Evolutionary conservation across 345 rosid species (phyloP), one percentile per base, ranked within the genome.

Genomic region (Geranium brycei): DNA sequence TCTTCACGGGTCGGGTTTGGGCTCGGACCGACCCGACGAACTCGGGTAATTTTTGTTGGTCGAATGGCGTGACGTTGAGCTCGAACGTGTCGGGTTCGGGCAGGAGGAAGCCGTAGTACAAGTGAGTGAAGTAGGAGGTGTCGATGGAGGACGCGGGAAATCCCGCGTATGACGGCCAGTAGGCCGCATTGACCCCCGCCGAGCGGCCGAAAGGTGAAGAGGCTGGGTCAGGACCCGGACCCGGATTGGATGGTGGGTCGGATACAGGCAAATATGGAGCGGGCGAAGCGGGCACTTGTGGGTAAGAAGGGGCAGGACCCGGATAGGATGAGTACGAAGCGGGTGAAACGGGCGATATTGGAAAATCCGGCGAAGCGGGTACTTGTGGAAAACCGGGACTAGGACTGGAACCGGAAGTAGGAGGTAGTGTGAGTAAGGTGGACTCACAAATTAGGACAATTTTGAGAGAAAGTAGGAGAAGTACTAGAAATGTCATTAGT

Each of bases 81-180:
- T 65, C 17, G 72, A 62, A 75, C 0, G 82, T 68, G 31, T 62
- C 47, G 0, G 73, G 70, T 13, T 79, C 72, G 1, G 69, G 69
- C 19, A 51, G 5, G 47, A 81, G 65, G 62, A 81, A 83, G 3
- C 85, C 85, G 18, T 79, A 79, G 63, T 71, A 81, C 23, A 81
- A 57, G 57, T 79, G 85, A 0, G 80, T 79, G 78, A 81, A 81
- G 57, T 75, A 74, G 8, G 71, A 63, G 7, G 85, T 73, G 58
- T 77, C 69, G 11, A 79, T 77, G 10, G 72, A 38, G 0, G 78
- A 71, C 1, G 81, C 71, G 8, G 73, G 78, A 58, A 66, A 71
- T n/a, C 51, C 81, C 7, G 53, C 55, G 51, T 31, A 65, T 0
- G 80, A 66, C 5, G 81, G 81, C 81, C 81, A 78, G 31, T 80